Conservation (phyloP, 2,329 filamentous ascomycete genomes). For the Penicillium sclerotiorum region DNA sequence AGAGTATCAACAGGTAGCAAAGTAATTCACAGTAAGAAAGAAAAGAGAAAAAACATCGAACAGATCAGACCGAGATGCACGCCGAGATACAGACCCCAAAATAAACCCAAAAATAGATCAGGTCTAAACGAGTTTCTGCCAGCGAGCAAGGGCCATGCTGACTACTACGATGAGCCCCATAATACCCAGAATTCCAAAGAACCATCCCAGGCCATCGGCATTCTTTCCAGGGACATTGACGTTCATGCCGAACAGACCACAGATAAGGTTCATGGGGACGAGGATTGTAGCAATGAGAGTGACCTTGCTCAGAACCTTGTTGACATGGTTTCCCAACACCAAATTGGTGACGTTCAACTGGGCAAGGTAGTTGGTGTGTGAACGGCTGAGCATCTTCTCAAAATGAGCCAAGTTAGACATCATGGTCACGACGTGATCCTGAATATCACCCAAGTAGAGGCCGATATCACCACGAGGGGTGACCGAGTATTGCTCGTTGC, state of each 20-base stretch:
- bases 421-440: slow-evolving; percentile 99
- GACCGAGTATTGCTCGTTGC: slow-evolving; percentile 95
- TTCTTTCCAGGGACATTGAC: slow-evolving; percentile 49
- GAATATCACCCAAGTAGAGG: slow-evolving; percentile 94
- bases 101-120: not conserved
- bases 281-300: slow-evolving; percentile 91
- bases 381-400: slow-evolving; percentile 93
- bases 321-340: slow-evolving; percentile 82
- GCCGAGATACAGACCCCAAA: too few relatives aligned
- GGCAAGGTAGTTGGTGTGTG: slow-evolving; percentile 94
- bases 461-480: slow-evolving; percentile 96
- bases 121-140: slow-evolving; percentile 46
- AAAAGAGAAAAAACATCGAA: not conserved
- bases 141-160: slow-evolving; percentile 43
- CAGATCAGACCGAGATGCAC: too few relatives aligned
- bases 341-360: slow-evolving; percentile 93
- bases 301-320: slow-evolving; percentile 90
- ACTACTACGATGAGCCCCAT: slow-evolving; percentile 46
- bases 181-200: slow-evolving; percentile 53
- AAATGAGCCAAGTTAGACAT: slow-evolving; percentile 95
- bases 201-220: slow-evolving; percentile 45
- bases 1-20: slow-evolving; percentile 3
- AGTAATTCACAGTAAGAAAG: slow-evolving; percentile 1
- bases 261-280: slow-evolving; percentile 93
- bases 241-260: slow-evolving; percentile 60